Evolutionary conservation across 192 early-diverging fungal genomes (phyloP).

Genomic region (Obelidium mucronatum): DNA sequence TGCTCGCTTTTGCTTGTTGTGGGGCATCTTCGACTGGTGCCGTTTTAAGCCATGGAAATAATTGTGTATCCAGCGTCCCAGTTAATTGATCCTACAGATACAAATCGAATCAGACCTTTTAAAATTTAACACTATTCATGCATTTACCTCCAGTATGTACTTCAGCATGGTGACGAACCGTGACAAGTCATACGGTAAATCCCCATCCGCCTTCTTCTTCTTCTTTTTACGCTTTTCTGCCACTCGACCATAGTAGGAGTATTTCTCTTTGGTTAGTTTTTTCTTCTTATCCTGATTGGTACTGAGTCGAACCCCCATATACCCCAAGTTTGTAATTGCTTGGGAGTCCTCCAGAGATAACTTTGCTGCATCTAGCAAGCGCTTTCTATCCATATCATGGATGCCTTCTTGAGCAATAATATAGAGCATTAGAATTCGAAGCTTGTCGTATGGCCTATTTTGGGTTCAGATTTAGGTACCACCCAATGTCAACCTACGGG

Average conservation of each 20-base stretch:
- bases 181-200: slow-evolving; percentile 74
- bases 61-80: slow-evolving; percentile 58
- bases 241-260: slow-evolving; percentile 52
- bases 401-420: slow-evolving; percentile 82
- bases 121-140: neutral
- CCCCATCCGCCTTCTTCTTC: slow-evolving; percentile 60
- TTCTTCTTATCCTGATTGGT: slow-evolving; percentile 60
- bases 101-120: neutral
- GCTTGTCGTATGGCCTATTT: slow-evolving; percentile 70
- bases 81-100: slow-evolving; percentile 58
- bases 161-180: slow-evolving; percentile 82
- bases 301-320: slow-evolving; percentile 68
- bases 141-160: slow-evolving; percentile 65
- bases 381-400: slow-evolving; percentile 71
- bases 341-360: slow-evolving; percentile 77
- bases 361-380: slow-evolving; percentile 73
- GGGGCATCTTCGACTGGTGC: slow-evolving; percentile 51
- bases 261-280: slow-evolving; percentile 44
- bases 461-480: neutral
- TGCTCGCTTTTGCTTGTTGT: slow-evolving; percentile 37
- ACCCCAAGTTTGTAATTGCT: slow-evolving; percentile 76
- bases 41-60: slow-evolving; percentile 73
- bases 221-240: slow-evolving; percentile 62
- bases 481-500: slow-evolving; percentile 46
- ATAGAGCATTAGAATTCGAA: slow-evolving; percentile 82